These are phyloP conservation scores for Epichloe gansuensis DNA, from an alignment of 2,329 filamentous ascomycete species.

Conservation along the genomic window DNA sequence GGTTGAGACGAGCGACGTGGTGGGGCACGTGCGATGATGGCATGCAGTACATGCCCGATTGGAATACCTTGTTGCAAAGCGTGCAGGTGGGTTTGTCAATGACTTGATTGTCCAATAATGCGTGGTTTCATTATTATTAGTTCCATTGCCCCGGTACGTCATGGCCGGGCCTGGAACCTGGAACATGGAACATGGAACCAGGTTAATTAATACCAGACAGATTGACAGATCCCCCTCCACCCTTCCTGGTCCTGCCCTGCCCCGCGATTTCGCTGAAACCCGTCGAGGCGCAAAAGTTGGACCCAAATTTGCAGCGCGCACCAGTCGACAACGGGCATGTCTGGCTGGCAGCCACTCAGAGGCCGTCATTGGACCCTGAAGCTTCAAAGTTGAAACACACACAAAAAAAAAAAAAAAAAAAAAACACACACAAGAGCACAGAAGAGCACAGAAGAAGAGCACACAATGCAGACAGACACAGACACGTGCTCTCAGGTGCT, in stretches of 20 bases:
- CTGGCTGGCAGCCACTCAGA: background rate
- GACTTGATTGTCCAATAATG: too few species aligned
- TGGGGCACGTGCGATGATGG: constrained; percentile 3
- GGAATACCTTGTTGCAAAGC: constrained; percentile 18
- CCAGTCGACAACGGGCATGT: too few species aligned
- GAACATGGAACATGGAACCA: too few species aligned
- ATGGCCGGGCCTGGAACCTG: background rate
- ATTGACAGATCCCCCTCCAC: background rate
- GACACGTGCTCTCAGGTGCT: too few species aligned
- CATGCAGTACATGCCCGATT: constrained; percentile 14
- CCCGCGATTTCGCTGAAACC: background rate
- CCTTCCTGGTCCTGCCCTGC: background rate
- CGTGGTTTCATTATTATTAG: too few species aligned
- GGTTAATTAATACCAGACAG: too few species aligned
- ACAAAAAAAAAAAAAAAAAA: too few species aligned
- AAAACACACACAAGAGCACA: too few species aligned
- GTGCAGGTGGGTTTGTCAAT: constrained; percentile 9
- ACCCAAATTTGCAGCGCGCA: background rate
- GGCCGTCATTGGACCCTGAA: background rate
- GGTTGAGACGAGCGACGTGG: background rate
- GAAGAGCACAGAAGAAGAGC: too few species aligned
- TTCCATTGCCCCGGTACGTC: background rate
- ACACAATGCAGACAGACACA: too few species aligned
- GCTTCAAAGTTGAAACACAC: background rate
- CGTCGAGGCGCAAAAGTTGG: background rate